A percentile compares a stretch with the other conserved stretches of the same genome.
These are phyloP conservation scores for Termitomyces sp. DNA, from an alignment of 768 basidiomycete species.

Conservation along the genomic window DNA sequence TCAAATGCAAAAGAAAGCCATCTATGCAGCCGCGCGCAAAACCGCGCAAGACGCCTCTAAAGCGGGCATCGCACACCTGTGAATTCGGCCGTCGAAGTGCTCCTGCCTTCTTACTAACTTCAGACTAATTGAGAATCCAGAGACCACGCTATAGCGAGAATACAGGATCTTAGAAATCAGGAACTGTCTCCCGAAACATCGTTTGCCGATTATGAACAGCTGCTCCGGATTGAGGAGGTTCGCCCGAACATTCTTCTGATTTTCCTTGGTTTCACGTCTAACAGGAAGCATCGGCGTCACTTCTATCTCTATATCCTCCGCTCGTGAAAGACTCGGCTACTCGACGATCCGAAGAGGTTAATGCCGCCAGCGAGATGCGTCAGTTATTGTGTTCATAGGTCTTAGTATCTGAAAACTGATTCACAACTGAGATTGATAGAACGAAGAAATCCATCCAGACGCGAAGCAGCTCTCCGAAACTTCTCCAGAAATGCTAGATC, in stretches of 20 bases:
- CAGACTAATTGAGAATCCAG: slow-evolving; percentile 14
- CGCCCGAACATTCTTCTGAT: not conserved
- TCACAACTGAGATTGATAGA: slow-evolving; percentile 19
- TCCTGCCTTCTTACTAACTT: not conserved
- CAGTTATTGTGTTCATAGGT: slow-evolving; percentile 10
- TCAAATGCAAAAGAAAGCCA: slow-evolving; percentile 27
- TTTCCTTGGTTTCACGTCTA: slow-evolving; percentile 1
- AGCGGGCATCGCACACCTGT: slow-evolving; percentile 29
- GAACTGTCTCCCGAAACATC: slow-evolving; percentile 24
- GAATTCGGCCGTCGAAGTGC: not conserved
- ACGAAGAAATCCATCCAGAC: slow-evolving; percentile 19
- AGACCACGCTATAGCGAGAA: slow-evolving; percentile 25
- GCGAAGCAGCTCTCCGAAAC: slow-evolving; percentile 24
- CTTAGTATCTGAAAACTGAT: not conserved
- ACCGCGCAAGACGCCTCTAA: slow-evolving; percentile 24
- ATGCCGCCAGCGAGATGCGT: slow-evolving; percentile 36
- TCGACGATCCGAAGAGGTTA: slow-evolving; percentile 28
- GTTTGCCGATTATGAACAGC: slow-evolving; percentile 21
- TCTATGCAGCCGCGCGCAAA: slow-evolving; percentile 31
- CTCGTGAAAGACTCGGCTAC: slow-evolving; percentile 30
- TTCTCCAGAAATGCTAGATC: slow-evolving; percentile 30
- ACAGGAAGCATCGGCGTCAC: slow-evolving; percentile 19
- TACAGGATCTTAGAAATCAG: slow-evolving; percentile 22
- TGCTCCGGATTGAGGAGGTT: slow-evolving; percentile 26
- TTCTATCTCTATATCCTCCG: slow-evolving; percentile 23